phyloP scores from a whole-genome alignment of 257 asterid genomes.

The Haberlea rhodopensis region DNA sequence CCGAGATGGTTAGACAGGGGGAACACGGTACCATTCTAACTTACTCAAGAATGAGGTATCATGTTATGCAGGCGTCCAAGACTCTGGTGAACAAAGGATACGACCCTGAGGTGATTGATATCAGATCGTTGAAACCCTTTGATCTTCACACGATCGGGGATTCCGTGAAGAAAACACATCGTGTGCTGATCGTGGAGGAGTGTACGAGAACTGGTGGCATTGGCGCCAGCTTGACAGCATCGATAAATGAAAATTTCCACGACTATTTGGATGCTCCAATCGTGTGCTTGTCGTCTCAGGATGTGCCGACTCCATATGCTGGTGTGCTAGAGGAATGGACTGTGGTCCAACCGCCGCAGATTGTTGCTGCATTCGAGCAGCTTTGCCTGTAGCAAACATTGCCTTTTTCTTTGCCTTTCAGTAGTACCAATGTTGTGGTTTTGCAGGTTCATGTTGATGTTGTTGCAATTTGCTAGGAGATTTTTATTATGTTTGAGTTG shows the following conservation, averaged over 20 bases:
- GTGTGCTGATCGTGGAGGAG: slow-evolving; percentile 76
- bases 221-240: slow-evolving; percentile 79
- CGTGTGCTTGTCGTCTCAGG: slow-evolving; percentile 74
- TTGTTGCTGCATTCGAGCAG: slow-evolving; percentile 81
- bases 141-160: slow-evolving; percentile 74
- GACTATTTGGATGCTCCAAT: slow-evolving; percentile 81
- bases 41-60: slow-evolving; percentile 86
- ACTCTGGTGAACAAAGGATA: slow-evolving; percentile 71
- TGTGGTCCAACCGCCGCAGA: slow-evolving; percentile 79
- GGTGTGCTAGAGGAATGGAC: slow-evolving; percentile 79
- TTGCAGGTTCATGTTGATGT: slow-evolving; percentile 8
- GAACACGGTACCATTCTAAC: slow-evolving; percentile 74
- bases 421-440: not conserved
- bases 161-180: slow-evolving; percentile 78
- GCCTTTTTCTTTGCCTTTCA: slow-evolving; percentile 1
- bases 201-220: slow-evolving; percentile 95
- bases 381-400: slow-evolving; percentile 44
- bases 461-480: slow-evolving; percentile 8
- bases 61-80: slow-evolving; percentile 87
- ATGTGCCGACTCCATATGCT: slow-evolving; percentile 83
- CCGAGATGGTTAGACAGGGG: slow-evolving; percentile 85
- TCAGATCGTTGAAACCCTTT: slow-evolving; percentile 79
- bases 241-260: slow-evolving; percentile 66
- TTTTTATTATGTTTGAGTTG: slow-evolving; percentile 14
- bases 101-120: slow-evolving; percentile 82